Conservation (phyloP, 768 basidiomycete genomes). For the Chalciporus sphaerocephalus region DNA sequence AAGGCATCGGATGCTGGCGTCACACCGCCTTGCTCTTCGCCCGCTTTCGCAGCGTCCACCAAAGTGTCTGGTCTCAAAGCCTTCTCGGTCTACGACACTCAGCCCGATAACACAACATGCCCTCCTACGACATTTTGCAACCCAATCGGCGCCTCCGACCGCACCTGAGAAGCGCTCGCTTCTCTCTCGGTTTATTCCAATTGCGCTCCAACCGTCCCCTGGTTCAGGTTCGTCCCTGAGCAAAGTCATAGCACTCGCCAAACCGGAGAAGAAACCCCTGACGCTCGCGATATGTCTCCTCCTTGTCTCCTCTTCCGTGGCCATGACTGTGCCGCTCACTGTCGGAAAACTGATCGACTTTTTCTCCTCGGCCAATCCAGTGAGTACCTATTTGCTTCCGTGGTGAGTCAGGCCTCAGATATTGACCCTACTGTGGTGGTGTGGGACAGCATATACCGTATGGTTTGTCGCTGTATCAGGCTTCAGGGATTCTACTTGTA, state of each 20-base stretch:
- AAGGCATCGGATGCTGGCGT: conserved; percentile 8
- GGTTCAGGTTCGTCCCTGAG: conserved; percentile 58
- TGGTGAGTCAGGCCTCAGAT: no score
- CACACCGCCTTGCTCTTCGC: neutral
- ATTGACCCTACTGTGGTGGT: neutral
- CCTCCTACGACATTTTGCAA: conserved; percentile 10
- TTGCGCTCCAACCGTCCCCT: conserved; percentile 34
- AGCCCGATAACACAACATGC: neutral
- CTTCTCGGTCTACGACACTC: neutral
- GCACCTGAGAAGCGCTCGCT: conserved; percentile 4
- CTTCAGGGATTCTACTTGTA: conserved; percentile 65
- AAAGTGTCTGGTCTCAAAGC: neutral
- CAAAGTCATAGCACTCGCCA: conserved; percentile 75
- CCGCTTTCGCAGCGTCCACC: neutral
- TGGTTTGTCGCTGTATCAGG: conserved; percentile 74
- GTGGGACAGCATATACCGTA: conserved; percentile 64
- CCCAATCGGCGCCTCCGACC: conserved; percentile 5
- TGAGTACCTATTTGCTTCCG: conserved; percentile 25
- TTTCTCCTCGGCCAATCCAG: conserved; percentile 71
- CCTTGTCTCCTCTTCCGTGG: conserved; percentile 82
- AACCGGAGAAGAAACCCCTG: conserved; percentile 76
- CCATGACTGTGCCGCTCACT: conserved; percentile 89
- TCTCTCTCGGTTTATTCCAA: conserved; percentile 29
- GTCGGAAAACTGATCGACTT: conserved; percentile 94
- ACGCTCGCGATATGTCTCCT: conserved; percentile 73